Evolutionary conservation across 1,284 basidiomycete genomes (phyloP).

Genomic region (Bjerkandera adusta): DNA sequence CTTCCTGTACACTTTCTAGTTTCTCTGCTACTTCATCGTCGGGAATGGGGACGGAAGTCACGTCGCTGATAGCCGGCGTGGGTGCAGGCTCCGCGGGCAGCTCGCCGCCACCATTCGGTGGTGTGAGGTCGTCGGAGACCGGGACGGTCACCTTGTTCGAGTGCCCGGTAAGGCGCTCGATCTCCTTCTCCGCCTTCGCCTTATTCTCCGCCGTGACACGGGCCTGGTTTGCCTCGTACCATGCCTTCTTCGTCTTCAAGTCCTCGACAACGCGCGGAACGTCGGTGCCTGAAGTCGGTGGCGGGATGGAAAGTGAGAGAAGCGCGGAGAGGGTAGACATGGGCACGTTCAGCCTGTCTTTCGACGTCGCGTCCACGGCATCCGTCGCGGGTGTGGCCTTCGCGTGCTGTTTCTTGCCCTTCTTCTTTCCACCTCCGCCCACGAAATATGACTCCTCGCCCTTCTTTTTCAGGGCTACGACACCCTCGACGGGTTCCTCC

Average conservation of each 20-base stretch:
- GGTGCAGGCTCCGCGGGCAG: constrained; percentile 45
- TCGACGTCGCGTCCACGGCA: constrained; percentile 35
- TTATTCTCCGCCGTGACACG: constrained; percentile 71
- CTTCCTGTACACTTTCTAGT: constrained; percentile 45
- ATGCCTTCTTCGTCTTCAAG: constrained; percentile 91
- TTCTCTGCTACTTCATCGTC: constrained; percentile 45
- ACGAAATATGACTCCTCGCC: constrained; percentile 84
- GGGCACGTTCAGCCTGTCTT: constrained; percentile 72
- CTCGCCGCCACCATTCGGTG: constrained; percentile 48
- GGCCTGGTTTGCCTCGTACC: constrained; percentile 83
- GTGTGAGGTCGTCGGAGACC: constrained; percentile 29
- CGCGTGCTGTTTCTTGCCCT: constrained; percentile 60
- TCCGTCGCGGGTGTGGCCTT: constrained; percentile 42
- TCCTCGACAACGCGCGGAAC: constrained; percentile 86
- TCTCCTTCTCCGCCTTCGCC: constrained; percentile 78
- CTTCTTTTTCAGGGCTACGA: constrained; percentile 90
- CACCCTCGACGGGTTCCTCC: constrained; percentile 65
- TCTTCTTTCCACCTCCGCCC: constrained; percentile 67
- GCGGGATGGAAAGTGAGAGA: constrained; percentile 86
- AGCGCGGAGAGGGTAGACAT: constrained; percentile 87
- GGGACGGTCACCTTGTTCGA: constrained; percentile 49
- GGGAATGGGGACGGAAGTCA: constrained; percentile 31
- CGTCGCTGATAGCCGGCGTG: constrained; percentile 37
- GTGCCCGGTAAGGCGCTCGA: constrained; percentile 57
- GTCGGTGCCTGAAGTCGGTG: constrained; percentile 79